Evolutionary conservation across 1,139 yeast species (phyloP).

Genomic region (Pichiaceae sp.): DNA sequence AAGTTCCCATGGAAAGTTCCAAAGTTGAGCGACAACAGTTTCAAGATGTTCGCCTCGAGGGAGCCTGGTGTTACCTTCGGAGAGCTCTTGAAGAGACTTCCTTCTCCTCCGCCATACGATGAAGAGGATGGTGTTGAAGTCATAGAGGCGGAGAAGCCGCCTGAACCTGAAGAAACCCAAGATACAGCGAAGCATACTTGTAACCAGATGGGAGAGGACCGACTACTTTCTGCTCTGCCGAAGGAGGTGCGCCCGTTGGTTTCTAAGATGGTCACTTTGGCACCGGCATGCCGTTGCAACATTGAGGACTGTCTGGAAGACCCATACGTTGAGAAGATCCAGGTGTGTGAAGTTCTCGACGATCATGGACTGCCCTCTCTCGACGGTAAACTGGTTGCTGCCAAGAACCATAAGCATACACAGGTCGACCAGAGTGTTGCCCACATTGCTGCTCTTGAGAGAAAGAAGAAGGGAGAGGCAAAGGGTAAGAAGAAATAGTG

Average conservation of each 20-base stretch:
- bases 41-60: slow-evolving; percentile 53
- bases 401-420: slow-evolving; percentile 65
- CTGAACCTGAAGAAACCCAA: not conserved
- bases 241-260: slow-evolving; percentile 59
- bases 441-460: slow-evolving; percentile 88
- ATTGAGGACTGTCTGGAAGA: slow-evolving; percentile 80
- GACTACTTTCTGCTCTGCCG: slow-evolving; percentile 62
- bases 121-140: slow-evolving; percentile 5
- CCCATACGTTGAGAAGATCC: slow-evolving; percentile 59
- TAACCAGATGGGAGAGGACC: slow-evolving; percentile 58
- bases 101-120: slow-evolving; percentile 25
- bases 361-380: slow-evolving; percentile 26
- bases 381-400: slow-evolving; percentile 25
- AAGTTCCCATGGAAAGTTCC: slow-evolving; percentile 98
- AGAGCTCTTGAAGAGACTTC: slow-evolving; percentile 24
- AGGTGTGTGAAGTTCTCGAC: slow-evolving; percentile 52
- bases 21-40: slow-evolving; percentile 76
- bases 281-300: slow-evolving; percentile 80
- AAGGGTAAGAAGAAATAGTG: slow-evolving; percentile 4
- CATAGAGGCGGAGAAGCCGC: slow-evolving; percentile 8
- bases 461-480: slow-evolving; percentile 44
- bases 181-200: slow-evolving; percentile 36
- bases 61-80: slow-evolving; percentile 30
- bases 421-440: slow-evolving; percentile 90
- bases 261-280: slow-evolving; percentile 68